These are phyloP conservation scores for Nakaseomyces glabratus DNA, from an alignment of 1,139 yeast genomes.

Conservation along the genomic window DNA sequence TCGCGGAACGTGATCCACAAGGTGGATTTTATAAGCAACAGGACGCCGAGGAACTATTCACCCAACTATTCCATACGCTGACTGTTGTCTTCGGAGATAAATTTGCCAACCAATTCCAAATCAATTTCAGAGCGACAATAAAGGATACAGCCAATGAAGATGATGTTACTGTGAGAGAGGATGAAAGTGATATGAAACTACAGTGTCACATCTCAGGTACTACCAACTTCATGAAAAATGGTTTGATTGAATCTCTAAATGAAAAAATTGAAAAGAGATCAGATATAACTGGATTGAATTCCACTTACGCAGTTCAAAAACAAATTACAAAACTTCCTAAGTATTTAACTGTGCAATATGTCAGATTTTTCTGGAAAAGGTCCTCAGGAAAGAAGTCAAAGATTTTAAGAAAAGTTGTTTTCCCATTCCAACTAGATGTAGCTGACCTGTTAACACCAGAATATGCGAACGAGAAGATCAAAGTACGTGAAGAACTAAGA, in stretches of 20 bases:
- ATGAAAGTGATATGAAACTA: conserved; percentile 59
- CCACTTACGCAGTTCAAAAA: conserved; percentile 60
- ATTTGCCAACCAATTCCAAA: conserved; percentile 51
- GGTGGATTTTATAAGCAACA: conserved; percentile 81
- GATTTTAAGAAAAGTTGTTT: conserved; percentile 84
- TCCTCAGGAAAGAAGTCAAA: conserved; percentile 87
- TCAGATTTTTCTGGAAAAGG: conserved; percentile 92
- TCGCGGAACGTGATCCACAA: conserved; percentile 59
- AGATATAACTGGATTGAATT: conserved; percentile 57
- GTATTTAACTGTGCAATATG: conserved; percentile 81
- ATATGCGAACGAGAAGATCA: conserved; percentile 55
- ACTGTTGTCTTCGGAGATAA: conserved; percentile 39
- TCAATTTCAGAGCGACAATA: conserved; percentile 54
- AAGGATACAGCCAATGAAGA: conserved; percentile 46
- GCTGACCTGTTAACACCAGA: conserved; percentile 77
- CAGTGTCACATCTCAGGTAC: conserved; percentile 80
- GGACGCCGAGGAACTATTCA: conserved; percentile 95
- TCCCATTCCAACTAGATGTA: conserved; percentile 87
- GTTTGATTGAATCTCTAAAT: conserved; percentile 62
- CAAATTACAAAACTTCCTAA: conserved; percentile 77
- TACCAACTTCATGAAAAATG: conserved; percentile 85
- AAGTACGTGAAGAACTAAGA: conserved; percentile 69
- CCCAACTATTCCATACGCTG: conserved; percentile 59
- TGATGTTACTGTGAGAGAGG: conserved; percentile 48
- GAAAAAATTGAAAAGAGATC: conserved; percentile 75